Conservation (phyloP, 2,329 filamentous ascomycete genomes). For the Aquanectria penicillioides region DNA sequence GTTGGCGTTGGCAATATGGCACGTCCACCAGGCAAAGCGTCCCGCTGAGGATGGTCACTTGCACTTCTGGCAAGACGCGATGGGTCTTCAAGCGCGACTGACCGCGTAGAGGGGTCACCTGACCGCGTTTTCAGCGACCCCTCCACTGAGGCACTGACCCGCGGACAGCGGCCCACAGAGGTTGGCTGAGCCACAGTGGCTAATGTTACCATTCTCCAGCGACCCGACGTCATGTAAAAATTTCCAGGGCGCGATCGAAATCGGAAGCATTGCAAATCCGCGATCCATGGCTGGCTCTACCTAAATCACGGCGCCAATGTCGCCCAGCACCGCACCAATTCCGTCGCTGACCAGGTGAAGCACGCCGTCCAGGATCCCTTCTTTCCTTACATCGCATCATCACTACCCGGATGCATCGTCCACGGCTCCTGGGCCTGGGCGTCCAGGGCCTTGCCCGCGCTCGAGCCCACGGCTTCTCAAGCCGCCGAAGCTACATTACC, state of each 20-base stretch:
- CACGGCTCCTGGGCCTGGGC: constrained; percentile 49
- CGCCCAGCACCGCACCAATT: constrained; percentile 24
- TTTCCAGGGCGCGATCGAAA: constrained; percentile 16
- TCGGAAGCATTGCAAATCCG: constrained; percentile 37
- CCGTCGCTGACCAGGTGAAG: constrained; percentile 4
- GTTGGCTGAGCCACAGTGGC: constrained; percentile 18
- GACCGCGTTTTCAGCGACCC: constrained; percentile 44
- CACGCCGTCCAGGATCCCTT: neutral
- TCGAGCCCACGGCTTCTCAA: constrained; percentile 23
- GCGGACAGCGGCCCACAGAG: neutral
- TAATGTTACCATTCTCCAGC: constrained; percentile 1
- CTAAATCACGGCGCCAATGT: constrained; percentile 26
- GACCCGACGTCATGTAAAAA: constrained; percentile 44
- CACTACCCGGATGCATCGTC: constrained; percentile 51
- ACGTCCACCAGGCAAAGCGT: neutral
- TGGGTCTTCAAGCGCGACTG: constrained; percentile 43
- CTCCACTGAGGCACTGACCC: neutral
- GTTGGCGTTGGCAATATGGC: constrained; percentile 6
- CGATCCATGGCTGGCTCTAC: constrained; percentile 35
- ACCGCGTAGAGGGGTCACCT: constrained; percentile 53
- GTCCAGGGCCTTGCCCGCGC: constrained; percentile 48
- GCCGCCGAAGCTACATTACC: constrained; percentile 57
- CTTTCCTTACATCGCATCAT: neutral
- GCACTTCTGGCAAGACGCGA: constrained; percentile 50
- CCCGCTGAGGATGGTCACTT: constrained; percentile 13